These are phyloP conservation scores for Dicorynia guianensis DNA, from an alignment of 306 rosid genomes.

Conservation along the genomic window DNA sequence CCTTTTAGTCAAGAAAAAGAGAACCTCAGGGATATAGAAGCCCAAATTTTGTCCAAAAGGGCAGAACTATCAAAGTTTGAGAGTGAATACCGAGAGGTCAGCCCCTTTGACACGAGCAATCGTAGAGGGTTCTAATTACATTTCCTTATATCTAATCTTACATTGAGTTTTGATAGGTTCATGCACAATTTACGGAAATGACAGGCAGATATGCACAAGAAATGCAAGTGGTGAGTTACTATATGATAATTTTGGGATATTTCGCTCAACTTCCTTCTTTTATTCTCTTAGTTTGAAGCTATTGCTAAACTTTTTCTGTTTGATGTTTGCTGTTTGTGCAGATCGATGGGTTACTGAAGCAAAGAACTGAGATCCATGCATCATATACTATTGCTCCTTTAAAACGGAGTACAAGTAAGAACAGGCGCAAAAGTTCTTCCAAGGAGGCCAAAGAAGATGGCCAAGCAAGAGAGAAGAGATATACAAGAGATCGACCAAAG, in stretches of 20 bases:
- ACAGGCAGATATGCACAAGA: slow-evolving; percentile 90
- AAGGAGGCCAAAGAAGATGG: slow-evolving; percentile 80
- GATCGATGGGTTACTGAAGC: slow-evolving; percentile 93
- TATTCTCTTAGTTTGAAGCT: background rate
- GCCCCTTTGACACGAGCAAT: slow-evolving; percentile 32
- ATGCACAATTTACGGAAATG: slow-evolving; percentile 95
- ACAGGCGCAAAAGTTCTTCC: slow-evolving; percentile 66
- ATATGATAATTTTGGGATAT: slow-evolving; percentile 7
- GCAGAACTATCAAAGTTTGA: slow-evolving; percentile 95
- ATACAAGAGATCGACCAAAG: slow-evolving; percentile 76
- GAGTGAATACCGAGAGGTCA: slow-evolving; percentile 93
- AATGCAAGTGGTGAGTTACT: slow-evolving; percentile 81
- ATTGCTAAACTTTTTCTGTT: slow-evolving; percentile 16
- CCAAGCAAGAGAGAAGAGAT: slow-evolving; percentile 70
- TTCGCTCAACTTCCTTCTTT: slow-evolving; percentile 2
- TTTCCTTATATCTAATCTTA: slow-evolving; percentile 33
- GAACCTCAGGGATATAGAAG: slow-evolving; percentile 73
- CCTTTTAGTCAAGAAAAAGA: slow-evolving; percentile 80
- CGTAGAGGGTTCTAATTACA: slow-evolving; percentile 25
- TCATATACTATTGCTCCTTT: slow-evolving; percentile 75
- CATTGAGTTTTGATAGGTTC: slow-evolving; percentile 63
- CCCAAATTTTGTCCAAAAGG: slow-evolving; percentile 84
- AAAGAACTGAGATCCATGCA: slow-evolving; percentile 90
- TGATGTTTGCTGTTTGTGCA: slow-evolving; percentile 49
- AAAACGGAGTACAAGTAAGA: slow-evolving; percentile 79